These are phyloP conservation scores for Penicillium frequentans DNA, from an alignment of 2,329 filamentous ascomycete genomes.

Conservation along the genomic window DNA sequence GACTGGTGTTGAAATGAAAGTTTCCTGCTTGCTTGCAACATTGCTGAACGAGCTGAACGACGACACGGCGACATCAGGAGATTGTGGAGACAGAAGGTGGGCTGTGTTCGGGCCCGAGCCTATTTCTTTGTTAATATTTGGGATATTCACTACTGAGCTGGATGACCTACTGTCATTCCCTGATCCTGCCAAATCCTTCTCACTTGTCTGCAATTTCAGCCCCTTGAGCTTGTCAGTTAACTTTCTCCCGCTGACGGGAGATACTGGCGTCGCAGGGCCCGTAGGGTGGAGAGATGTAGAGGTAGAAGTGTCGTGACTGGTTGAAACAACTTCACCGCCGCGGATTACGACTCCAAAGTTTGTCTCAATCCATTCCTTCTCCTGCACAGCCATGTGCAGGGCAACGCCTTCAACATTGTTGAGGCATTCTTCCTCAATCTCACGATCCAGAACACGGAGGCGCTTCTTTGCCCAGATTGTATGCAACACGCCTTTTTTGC, in stretches of 20 bases:
- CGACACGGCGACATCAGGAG: constrained; percentile 63
- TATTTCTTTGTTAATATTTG: too few relatives aligned
- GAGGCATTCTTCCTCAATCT: constrained; percentile 72
- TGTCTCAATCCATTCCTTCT: constrained; percentile 80
- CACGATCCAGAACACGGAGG: constrained; percentile 69
- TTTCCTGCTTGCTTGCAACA: constrained; percentile 13
- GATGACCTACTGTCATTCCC: constrained; percentile 49
- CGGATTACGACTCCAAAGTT: constrained; percentile 67
- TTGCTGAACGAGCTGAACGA: constrained; percentile 62
- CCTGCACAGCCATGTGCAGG: constrained; percentile 77
- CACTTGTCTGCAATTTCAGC: constrained; percentile 72
- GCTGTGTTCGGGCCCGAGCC: constrained; percentile 22
- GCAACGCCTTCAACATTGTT: constrained; percentile 79
- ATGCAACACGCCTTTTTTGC: constrained; percentile 79
- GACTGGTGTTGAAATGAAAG: constrained; percentile 18
- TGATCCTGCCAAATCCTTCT: constrained; percentile 59
- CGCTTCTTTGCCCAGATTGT: constrained; percentile 88
- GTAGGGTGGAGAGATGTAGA: constrained; percentile 30
- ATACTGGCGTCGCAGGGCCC: constrained; percentile 58
- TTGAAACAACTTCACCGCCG: constrained; percentile 35
- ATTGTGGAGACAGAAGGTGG: constrained; percentile 61
- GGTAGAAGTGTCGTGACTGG: constrained; percentile 22
- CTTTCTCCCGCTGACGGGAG: constrained; percentile 65
- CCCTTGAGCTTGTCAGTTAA: constrained; percentile 78
- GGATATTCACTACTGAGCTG: too few relatives aligned